A percentile compares a stretch with the other conserved stretches of the same genome.
These are phyloP conservation scores for Phytophthora cajani DNA, from an alignment of 352 stramenopile species.

Conservation along the genomic window DNA sequence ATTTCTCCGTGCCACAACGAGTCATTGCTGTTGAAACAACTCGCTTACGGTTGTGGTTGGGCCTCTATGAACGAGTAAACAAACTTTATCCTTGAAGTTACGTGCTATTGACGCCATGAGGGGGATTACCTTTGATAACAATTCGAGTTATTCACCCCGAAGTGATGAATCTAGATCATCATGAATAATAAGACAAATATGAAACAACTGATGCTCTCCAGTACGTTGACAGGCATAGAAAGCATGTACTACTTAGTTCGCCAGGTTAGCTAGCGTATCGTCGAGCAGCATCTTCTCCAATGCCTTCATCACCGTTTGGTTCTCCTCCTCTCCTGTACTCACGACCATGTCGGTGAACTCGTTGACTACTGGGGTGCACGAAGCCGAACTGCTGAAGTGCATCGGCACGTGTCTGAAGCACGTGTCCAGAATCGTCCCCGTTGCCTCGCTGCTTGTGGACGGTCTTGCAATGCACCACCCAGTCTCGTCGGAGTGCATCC, in stretches of 20 bases:
- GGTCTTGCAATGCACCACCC: conserved; percentile 35
- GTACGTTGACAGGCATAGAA: not conserved
- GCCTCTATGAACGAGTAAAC: too few relatives aligned
- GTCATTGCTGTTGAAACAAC: too few relatives aligned
- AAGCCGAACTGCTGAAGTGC: conserved; percentile 33
- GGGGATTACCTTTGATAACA: too few relatives aligned
- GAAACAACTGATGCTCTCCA: too few relatives aligned
- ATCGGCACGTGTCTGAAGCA: conserved; percentile 35
- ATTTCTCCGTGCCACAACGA: too few relatives aligned
- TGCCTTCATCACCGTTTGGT: conserved; percentile 14
- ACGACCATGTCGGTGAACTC: conserved; percentile 37
- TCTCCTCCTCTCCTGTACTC: conserved; percentile 32
- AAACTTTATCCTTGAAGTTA: too few relatives aligned
- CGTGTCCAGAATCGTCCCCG: conserved; percentile 35
- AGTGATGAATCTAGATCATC: too few relatives aligned
- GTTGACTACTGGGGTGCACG: conserved; percentile 18
- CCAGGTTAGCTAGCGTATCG: conserved; percentile 14
- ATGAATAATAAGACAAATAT: not conserved
- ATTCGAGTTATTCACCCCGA: too few relatives aligned
- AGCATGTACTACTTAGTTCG: not conserved
- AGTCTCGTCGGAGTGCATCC: conserved; percentile 40
- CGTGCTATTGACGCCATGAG: too few relatives aligned
- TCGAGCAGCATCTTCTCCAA: conserved; percentile 38
- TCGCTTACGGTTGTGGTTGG: too few relatives aligned
- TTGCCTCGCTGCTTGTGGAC: not conserved